Base-by-base conservation (phyloP, 2,329 filamentous ascomycete species). In the Fusarium coicis region DNA sequence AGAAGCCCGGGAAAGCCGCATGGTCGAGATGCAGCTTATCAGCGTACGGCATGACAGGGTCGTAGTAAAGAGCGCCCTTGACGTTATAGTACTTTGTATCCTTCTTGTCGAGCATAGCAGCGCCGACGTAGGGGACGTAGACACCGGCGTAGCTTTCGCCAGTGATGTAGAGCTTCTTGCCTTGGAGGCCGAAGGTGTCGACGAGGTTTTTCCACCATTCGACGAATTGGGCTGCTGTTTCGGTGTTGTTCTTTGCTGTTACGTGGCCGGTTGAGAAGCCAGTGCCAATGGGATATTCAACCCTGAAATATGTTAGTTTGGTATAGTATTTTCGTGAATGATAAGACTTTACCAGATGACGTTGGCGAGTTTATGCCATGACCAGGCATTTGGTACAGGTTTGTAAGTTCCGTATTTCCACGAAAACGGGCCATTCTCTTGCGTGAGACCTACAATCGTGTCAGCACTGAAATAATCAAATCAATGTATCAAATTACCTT, bases 391-490 rank as follows among this genome's bases (percentile, higher is more conserved):
- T 1, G 66, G 55, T 0, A 68, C 64, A 0, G 66, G 66, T 4
- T 63, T 68, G 18, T 68, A 68, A 4, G 66, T 68, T 44, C 66
- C 66, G 10, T 68, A 68, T 11, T 68, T 60, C 66, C 66, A 68
- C 0, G 58, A 55, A 5, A 68, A 68, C 7, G 66, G 66, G 0
- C 66, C 66, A 16, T 68, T 68, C 32, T 68, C 66, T 26, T 68
- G 66, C 2, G 66, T 63, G 5, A 68, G 57, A 9, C 66, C 66
- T 67, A 5, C 0, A 10, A 6, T 23, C 0, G 5, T 3, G 23
- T 67, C 11, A 67, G 46, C 21, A 1, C 19, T 12, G 11, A 2
- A 10, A 23, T 2, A 19, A 14, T 2, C 8, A 18, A 18, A 26
- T 0, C 4, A 2, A 1, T 2, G 0, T 21, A 0, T 10, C 0